Conservation (phyloP, 352 stramenopile genomes). For the Salisapilia sapeloensis region DNA sequence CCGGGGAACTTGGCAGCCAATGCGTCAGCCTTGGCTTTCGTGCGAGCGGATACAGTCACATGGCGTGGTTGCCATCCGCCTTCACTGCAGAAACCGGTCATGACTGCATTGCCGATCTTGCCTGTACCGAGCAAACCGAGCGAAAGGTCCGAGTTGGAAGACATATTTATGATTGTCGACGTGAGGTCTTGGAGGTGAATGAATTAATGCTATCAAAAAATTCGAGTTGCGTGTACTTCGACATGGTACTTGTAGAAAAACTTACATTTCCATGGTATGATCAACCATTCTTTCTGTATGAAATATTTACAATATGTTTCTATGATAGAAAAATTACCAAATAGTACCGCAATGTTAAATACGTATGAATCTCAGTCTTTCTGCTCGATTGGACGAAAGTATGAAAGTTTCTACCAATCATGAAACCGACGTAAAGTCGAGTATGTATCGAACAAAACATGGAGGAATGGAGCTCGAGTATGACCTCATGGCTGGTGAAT, state of each 20-base stretch:
- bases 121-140: slow-evolving; percentile 68
- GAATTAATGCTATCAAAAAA: too few relatives aligned
- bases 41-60: slow-evolving; percentile 48
- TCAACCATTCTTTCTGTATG: too few relatives aligned
- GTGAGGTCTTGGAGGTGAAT: neutral
- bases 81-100: slow-evolving; percentile 65
- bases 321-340: too few relatives aligned
- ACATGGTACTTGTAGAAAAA: too few relatives aligned
- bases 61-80: slow-evolving; percentile 62
- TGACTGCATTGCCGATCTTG: slow-evolving; percentile 75
- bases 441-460: slow-evolving; percentile 8
- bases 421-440: too few relatives aligned
- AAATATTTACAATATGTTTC: too few relatives aligned
- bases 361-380: too few relatives aligned
- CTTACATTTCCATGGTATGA: too few relatives aligned
- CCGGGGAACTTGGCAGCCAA: slow-evolving; percentile 46
- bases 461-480: slow-evolving; percentile 20
- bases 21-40: slow-evolving; percentile 58
- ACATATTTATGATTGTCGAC: neutral
- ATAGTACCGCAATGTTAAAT: too few relatives aligned
- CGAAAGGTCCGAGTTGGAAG: slow-evolving; percentile 6
- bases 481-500: slow-evolving; percentile 41
- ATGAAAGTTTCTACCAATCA: too few relatives aligned
- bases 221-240: too few relatives aligned
- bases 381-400: too few relatives aligned